Conservation (phyloP, 352 stramenopile species). For the Discostella stelligera region DNA sequence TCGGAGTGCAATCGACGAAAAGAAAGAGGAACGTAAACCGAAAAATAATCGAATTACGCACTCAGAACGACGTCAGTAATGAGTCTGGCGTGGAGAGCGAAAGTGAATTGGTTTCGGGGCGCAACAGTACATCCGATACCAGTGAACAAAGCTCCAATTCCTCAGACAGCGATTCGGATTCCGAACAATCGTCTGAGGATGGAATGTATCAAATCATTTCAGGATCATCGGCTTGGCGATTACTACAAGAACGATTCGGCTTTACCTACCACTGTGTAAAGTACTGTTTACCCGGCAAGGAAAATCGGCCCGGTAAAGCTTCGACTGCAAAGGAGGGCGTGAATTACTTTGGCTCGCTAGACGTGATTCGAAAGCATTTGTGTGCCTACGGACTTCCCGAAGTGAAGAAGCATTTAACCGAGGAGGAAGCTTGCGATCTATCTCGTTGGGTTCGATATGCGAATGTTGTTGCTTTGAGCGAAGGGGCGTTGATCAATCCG, state of each 20-base stretch:
- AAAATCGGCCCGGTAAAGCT: constrained; percentile 34
- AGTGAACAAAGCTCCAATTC: neutral
- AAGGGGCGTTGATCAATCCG: constrained; percentile 25
- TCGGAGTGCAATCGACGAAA: neutral
- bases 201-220: constrained; percentile 27
- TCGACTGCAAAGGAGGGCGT: constrained; percentile 12
- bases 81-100: constrained; percentile 1
- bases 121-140: neutral
- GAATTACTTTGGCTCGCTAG: constrained; percentile 28
- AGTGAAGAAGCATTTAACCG: constrained; percentile 11
- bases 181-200: constrained; percentile 28
- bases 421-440: constrained; percentile 22
- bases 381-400: constrained; percentile 41
- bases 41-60: neutral
- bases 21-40: neutral
- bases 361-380: constrained; percentile 31
- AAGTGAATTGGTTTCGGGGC: neutral
- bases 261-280: constrained; percentile 19
- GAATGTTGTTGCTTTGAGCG: constrained; percentile 21
- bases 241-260: constrained; percentile 25
- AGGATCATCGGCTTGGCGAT: constrained; percentile 16
- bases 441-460: constrained; percentile 30
- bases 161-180: constrained; percentile 4
- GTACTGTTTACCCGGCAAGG: constrained; percentile 37
- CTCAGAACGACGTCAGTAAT: neutral